These are phyloP conservation scores for Malassezia sympodialis DNA, from an alignment of 1,284 basidiomycete genomes.

Conservation along the genomic window DNA sequence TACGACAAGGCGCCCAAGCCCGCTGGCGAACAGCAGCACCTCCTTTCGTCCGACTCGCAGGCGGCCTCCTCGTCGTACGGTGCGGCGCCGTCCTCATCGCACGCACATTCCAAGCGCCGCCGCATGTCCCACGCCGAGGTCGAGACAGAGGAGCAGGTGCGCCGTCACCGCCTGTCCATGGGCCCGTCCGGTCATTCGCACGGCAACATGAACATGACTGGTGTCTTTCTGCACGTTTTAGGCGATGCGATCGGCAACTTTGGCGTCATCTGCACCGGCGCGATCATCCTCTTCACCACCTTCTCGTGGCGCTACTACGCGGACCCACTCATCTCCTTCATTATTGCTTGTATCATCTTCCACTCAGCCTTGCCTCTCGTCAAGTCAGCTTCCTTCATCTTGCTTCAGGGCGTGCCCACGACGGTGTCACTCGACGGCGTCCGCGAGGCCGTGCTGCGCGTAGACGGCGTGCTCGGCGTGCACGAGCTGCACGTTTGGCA, in stretches of 20 bases:
- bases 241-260: slow-evolving; percentile 92
- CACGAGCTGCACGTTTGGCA: slow-evolving; percentile 93
- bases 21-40: background rate
- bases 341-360: slow-evolving; percentile 95
- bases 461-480: slow-evolving; percentile 78
- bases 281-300: slow-evolving; percentile 50
- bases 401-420: slow-evolving; percentile 89
- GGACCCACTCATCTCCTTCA: slow-evolving; percentile 83
- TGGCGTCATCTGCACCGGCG: slow-evolving; percentile 87
- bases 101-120: slow-evolving; percentile 48
- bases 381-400: slow-evolving; percentile 84
- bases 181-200: slow-evolving; percentile 25
- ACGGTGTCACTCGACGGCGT: slow-evolving; percentile 80
- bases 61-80: slow-evolving; percentile 13
- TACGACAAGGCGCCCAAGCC: slow-evolving; percentile 22
- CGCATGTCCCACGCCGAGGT: slow-evolving; percentile 18
- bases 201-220: slow-evolving; percentile 89
- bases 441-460: slow-evolving; percentile 63
- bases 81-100: slow-evolving; percentile 45
- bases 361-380: slow-evolving; percentile 87
- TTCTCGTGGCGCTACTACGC: slow-evolving; percentile 61
- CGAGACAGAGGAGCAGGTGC: slow-evolving; percentile 11
- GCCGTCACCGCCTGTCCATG: slow-evolving; percentile 13
- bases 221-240: slow-evolving; percentile 82
- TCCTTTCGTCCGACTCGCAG: background rate